These are phyloP conservation scores for Penicillium cinerascens DNA, from an alignment of 495 filamentous ascomycete species.

Conservation along the genomic window DNA sequence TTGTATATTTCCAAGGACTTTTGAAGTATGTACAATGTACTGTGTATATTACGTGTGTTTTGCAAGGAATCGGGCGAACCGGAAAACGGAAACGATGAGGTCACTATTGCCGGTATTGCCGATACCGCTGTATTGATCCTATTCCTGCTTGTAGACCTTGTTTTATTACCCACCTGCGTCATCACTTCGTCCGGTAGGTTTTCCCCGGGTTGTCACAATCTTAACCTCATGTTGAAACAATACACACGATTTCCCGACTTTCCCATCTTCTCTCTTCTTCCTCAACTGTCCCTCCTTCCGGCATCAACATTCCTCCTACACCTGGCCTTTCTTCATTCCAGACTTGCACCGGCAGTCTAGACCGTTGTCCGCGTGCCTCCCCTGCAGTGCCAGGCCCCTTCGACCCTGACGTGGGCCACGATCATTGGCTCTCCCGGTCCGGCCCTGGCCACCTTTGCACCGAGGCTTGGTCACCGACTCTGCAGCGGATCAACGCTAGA, in stretches of 20 bases:
- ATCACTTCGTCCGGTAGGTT: constrained; percentile 5
- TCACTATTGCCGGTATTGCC: constrained; percentile 17
- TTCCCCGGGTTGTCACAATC: background rate
- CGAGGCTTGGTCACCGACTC: constrained; percentile 31
- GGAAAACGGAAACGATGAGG: constrained; percentile 10
- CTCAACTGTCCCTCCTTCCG: background rate
- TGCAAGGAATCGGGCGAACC: background rate
- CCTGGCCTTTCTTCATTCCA: constrained; percentile 5
- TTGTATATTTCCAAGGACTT: background rate
- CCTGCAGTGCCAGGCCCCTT: constrained; percentile 25
- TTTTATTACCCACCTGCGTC: constrained; percentile 11
- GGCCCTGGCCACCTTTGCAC: constrained; percentile 30
- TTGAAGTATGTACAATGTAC: background rate
- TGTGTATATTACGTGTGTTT: background rate
- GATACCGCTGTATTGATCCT: background rate
- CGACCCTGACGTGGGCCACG: constrained; percentile 40
- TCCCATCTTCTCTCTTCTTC: background rate
- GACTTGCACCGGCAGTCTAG: constrained; percentile 16
- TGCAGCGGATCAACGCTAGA: constrained; percentile 21
- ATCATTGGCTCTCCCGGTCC: constrained; percentile 35
- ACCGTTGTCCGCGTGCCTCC: constrained; percentile 22
- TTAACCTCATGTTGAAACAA: background rate
- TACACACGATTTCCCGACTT: too few relatives aligned
- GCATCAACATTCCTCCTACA: constrained; percentile 1
- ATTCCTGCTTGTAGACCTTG: background rate